Percentiles rank a stretch among this genome's conserved stretches.
Evolutionary conservation across 2,329 filamentous ascomycete species (phyloP).

Genomic region (Hypoxylon sp.): DNA sequence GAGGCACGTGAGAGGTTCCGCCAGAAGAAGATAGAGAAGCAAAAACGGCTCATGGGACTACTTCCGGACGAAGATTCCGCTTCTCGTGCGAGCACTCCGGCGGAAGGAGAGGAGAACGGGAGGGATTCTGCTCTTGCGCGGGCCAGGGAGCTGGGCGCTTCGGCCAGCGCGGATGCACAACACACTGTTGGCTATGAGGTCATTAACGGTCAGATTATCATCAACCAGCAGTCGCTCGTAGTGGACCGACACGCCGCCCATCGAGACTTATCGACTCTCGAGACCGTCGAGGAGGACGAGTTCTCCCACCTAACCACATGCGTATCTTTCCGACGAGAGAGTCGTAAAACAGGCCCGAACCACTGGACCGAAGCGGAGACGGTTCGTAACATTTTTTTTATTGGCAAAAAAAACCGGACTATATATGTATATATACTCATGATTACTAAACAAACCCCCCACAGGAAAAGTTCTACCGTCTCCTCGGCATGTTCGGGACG

Average conservation of each 20-base stretch:
- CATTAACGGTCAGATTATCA: conserved; percentile 77
- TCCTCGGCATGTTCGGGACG: conserved; percentile 80
- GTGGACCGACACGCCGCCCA: conserved; percentile 74
- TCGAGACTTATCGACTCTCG: conserved; percentile 60
- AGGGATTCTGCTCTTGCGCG: conserved; percentile 38
- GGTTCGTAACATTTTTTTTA: too few relatives aligned
- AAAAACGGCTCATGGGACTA: conserved; percentile 49
- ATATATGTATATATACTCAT: too few relatives aligned
- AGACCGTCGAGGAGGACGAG: conserved; percentile 81
- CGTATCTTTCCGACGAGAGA: conserved; percentile 71
- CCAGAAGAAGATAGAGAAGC: conserved; percentile 56
- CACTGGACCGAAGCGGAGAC: conserved; percentile 79
- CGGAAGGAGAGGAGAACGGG: conserved; percentile 41
- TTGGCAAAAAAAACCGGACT: too few relatives aligned
- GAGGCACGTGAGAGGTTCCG: conserved; percentile 52
- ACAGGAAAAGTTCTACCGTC: conserved; percentile 77
- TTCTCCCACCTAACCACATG: conserved; percentile 78
- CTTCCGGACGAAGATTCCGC: conserved; percentile 35
- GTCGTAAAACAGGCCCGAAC: conserved; percentile 71
- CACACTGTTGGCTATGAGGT: conserved; percentile 60
- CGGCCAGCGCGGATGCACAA: conserved; percentile 42
- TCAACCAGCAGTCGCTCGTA: conserved; percentile 74
- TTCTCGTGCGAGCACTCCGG: conserved; percentile 38
- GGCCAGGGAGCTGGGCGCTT: conserved; percentile 45
- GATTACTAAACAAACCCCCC: conserved; percentile 6